A percentile compares a stretch with the other conserved stretches of the same genome.
phyloP scores from a whole-genome alignment of 2,329 filamentous ascomycete genomes.

The Claviceps spartinae region DNA sequence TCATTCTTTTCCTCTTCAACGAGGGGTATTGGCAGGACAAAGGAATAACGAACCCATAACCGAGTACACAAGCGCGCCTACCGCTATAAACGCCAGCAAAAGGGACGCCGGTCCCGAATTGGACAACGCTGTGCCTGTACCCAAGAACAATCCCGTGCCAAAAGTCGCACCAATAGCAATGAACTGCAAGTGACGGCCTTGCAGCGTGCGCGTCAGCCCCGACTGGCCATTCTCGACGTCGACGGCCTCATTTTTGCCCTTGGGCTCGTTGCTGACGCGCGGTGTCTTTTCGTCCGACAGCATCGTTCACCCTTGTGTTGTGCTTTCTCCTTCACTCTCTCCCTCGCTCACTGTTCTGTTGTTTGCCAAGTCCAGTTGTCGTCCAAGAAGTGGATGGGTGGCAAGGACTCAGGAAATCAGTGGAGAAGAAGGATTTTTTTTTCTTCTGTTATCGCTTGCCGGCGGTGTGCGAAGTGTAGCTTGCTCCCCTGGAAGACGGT shows the following conservation, averaged over 20 bases:
- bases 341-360: not conserved
- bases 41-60: slow-evolving; percentile 42
- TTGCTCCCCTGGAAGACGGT: not conserved
- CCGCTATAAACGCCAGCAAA: slow-evolving; percentile 54
- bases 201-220: slow-evolving; percentile 24
- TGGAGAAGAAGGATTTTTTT: not conserved
- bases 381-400: not conserved
- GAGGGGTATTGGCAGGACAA: not conserved
- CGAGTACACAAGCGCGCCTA: slow-evolving; percentile 60
- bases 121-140: slow-evolving; percentile 48
- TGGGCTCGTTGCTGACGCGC: slow-evolving; percentile 1
- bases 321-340: not conserved
- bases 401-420: not conserved
- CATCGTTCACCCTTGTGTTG: not conserved
- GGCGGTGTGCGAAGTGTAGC: not conserved
- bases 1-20: no score
- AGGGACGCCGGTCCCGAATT: slow-evolving; percentile 52
- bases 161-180: slow-evolving; percentile 48
- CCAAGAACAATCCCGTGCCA: slow-evolving; percentile 60
- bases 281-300: slow-evolving; percentile 5
- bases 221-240: slow-evolving; percentile 21
- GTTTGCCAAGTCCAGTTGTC: not conserved
- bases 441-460: not conserved
- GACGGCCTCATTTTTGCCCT: not conserved
- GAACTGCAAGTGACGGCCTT: slow-evolving; percentile 32